Base-by-base conservation (phyloP, 176 grass and related monocot genomes). In the Rhynchospora breviuscula region DNA sequence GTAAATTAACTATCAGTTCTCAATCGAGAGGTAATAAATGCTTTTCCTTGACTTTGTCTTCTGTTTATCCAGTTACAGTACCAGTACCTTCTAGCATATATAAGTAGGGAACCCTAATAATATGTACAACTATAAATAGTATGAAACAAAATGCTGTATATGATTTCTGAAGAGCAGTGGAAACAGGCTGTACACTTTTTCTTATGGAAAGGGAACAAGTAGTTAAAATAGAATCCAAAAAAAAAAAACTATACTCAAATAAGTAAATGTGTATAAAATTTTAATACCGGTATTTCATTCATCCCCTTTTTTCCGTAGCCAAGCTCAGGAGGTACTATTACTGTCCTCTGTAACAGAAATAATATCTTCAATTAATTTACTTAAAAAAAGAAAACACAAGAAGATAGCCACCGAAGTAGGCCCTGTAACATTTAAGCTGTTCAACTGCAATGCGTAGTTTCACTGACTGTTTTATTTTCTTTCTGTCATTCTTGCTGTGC, bases 281-380 rank as follows among this genome's bases (percentile, higher is more conserved):
- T 81, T 15, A 49, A 35, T 91, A 98, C 92, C 83, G 92, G 92
- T 79, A 98, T 98, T 84, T 95, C 95, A 49, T 83, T 87, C 88
- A 85, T 80, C 25, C 92, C 95, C 47, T 81, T 93, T 77, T 93
- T 90, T 40, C 90, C 89, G 14, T 98, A 98, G 47, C 95, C 95
- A 3, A 94, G 59, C 31, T 95, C 92, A 10, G 92, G 90, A 84
- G 92, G 92, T 10, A 94, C 90, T 78, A 95, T 85, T 12, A 95
- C 95, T 31, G 82, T 94, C 63, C 95, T 93, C 95, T 98, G 85
- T 17, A 82, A 8, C 59, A 29, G 26, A 81, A 70, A 66, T 67
- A 44, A 25, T 7, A 19, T 75, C 70, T 53, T 75, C 26, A 54
- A 52, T 76, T 76, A 5, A 53, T 76, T 76, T 53, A 15, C 11